Base-by-base conservation (phyloP, 495 filamentous ascomycete genomes). In the Tuber umbilicatum region DNA sequence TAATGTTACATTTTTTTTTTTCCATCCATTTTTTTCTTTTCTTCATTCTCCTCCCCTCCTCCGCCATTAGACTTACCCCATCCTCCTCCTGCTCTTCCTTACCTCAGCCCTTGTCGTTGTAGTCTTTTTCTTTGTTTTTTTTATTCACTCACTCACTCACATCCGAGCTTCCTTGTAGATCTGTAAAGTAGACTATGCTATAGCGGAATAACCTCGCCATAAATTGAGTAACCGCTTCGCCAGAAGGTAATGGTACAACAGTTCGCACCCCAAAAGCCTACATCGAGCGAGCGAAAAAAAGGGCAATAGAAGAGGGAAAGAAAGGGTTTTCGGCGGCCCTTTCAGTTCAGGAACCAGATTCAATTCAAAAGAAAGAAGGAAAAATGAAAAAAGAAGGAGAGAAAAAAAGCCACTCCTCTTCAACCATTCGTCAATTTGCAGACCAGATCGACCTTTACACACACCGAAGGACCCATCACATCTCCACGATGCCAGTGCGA, bases 321-420 rank as follows among this genome's bases (percentile, higher is more conserved):
- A 31, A 31, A 6, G 31, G 12, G 4, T 75, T 69, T 72, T 43
- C 67, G 77, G 50, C 71, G 71, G 73, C 78, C 75, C 68, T 73
- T 71, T 77, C 75, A 50, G 69, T 43, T 75, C 77, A 79, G 77
- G 76, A 79, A 79, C 77, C 72, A 74, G 72, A 39, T 47, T 68
- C 68, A 70, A 76, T 55, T 70, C 41, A 43, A 73, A 69, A 39
- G 6, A n/a, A 60, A 10, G 5, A n/a, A n/a, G 50, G 45, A 5
- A 6, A 47, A 23, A 21, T n/a, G n/a, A n/a, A 9, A n/a, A n/a
- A 21, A 27, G n/a, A 17, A 16, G 27, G 16, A n/a, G 14, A n/a
- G 5, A 31, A 31, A 60, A 60, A 60, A 35, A 31, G 27, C 55
- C 27, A 31, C 55, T 64, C 55, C 23, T n/a, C 47, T 27, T 31